Evolutionary conservation across 176 grass and related monocot species (phyloP), one percentile per base, ranked within the genome.

Genomic region (Metroxylon sagu): DNA sequence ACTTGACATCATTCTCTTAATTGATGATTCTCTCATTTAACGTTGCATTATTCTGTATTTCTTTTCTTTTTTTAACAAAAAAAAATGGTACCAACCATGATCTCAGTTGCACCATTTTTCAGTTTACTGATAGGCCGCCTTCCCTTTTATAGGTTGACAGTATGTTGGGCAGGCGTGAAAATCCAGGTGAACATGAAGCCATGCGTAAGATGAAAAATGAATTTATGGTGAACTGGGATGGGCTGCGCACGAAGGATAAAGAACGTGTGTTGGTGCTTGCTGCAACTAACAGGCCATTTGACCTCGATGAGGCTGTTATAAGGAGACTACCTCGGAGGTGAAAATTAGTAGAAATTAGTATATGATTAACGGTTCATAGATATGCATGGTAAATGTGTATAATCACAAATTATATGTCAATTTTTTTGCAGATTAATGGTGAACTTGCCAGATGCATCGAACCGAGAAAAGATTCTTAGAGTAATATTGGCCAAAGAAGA

Each of bases 131-230:
- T 43, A 43, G 12, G 10, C 35, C 10, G 25, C 29, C 56, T 76
- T 70, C 21, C 29, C n/a, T 48, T 54, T 82, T 74, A 30, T 70
- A 97, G 92, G 87, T 97, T 66, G 92, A 97, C 3, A 83, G 92
- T 56, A 88, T 97, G 84, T 62, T 97, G 76, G 87, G 87, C 31
- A 91, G 92, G 77, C 83, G 92, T 52, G 92, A 97, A 85, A 97
- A 97, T 58, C 84, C 92, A 53, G 85, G 92, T 27, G 92, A 97
- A 74, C 87, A 97, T 87, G 92, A 97, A 80, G 92, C 92, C 50
- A 97, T 91, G 92, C 83, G 92, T 14, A 97, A 97, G 59, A 97
- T 97, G 92, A 97, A 97, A 77, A 97, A 97, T 48, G 92, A 97
- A 74, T 97, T 97, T 80, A 97, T 97, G 92, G 84, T 97, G 56